Conservation (phyloP, 1,139 yeast genomes). For the Yamadazyma spencermartinsiae region DNA sequence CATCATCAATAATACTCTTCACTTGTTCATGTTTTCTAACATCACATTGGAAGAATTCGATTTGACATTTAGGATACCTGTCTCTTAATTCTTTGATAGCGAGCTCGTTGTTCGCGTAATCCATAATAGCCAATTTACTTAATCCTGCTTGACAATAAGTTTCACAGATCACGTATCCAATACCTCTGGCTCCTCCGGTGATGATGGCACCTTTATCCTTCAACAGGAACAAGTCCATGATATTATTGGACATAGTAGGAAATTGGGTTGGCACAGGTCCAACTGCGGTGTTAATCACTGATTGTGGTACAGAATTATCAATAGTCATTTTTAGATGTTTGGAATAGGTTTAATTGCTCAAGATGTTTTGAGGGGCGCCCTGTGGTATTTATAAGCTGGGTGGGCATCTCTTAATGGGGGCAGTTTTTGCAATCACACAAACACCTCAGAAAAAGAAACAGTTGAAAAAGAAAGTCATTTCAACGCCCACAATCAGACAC, state of each 20-base stretch:
- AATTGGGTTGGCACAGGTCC: conserved; percentile 42
- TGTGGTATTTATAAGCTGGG: conserved; percentile 6
- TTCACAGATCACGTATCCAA: conserved; percentile 46
- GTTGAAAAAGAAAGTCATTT: background rate
- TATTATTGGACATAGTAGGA: conserved; percentile 34
- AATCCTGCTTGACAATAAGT: conserved; percentile 48
- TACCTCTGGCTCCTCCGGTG: conserved; percentile 49
- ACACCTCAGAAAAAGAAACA: background rate
- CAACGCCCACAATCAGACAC: background rate
- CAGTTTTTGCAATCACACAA: background rate
- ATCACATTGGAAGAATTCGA: conserved; percentile 40
- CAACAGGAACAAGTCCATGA: conserved; percentile 39
- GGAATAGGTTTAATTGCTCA: conserved; percentile 2
- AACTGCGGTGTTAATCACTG: conserved; percentile 36
- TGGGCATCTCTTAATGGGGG: too few relatives aligned
- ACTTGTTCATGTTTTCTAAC: conserved; percentile 43
- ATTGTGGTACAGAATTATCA: conserved; percentile 17
- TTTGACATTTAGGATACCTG: conserved; percentile 31
- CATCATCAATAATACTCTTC: conserved; percentile 29
- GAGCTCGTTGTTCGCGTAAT: conserved; percentile 35
- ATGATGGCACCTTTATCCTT: conserved; percentile 39
- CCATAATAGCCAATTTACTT: conserved; percentile 44
- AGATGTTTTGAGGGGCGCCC: background rate
- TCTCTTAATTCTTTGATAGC: conserved; percentile 29
- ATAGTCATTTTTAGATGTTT: too few relatives aligned